phyloP scores from a whole-genome alignment of 805 yeast genomes.

The Saitoella complicata region DNA sequence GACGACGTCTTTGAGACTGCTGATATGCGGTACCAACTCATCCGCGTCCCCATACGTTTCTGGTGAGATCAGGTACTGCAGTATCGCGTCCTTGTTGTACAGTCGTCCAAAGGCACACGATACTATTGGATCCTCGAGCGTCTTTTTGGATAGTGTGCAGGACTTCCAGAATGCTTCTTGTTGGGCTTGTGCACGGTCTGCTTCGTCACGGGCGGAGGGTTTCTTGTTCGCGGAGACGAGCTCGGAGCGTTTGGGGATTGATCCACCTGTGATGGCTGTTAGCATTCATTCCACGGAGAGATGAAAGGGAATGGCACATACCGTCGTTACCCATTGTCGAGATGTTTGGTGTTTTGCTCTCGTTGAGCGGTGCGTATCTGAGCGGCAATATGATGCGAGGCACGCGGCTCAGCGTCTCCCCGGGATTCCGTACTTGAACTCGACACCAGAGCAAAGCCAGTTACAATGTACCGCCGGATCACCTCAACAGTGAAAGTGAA shows the following conservation, averaged over 20 bases:
- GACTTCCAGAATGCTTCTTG: conserved; percentile 23
- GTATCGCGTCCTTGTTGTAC: conserved; percentile 44
- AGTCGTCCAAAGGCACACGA: conserved; percentile 54
- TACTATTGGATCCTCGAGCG: conserved; percentile 37
- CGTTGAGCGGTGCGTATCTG: too few relatives aligned
- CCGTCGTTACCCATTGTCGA: too few relatives aligned
- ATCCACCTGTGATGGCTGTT: conserved; percentile 9
- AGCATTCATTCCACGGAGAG: too few relatives aligned
- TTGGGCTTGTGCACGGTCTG: conserved; percentile 9
- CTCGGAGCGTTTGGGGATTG: conserved; percentile 15
- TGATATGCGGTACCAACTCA: conserved; percentile 22
- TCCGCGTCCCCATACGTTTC: conserved; percentile 19
- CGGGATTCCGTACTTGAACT: too few relatives aligned
- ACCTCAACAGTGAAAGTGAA: too few relatives aligned
- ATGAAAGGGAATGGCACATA: too few relatives aligned
- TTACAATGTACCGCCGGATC: too few relatives aligned
- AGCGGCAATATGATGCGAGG: too few relatives aligned
- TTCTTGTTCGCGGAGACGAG: conserved; percentile 9
- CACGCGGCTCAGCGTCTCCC: too few relatives aligned
- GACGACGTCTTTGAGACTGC: conserved; percentile 29
- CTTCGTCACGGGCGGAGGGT: conserved; percentile 10
- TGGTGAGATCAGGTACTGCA: conserved; percentile 37
- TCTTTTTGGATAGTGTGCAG: conserved; percentile 32
- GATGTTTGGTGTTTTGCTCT: too few relatives aligned
- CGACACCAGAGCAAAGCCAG: too few relatives aligned